Conservation (phyloP, 148 eudicot species). For the Pouteria glomerata region DNA sequence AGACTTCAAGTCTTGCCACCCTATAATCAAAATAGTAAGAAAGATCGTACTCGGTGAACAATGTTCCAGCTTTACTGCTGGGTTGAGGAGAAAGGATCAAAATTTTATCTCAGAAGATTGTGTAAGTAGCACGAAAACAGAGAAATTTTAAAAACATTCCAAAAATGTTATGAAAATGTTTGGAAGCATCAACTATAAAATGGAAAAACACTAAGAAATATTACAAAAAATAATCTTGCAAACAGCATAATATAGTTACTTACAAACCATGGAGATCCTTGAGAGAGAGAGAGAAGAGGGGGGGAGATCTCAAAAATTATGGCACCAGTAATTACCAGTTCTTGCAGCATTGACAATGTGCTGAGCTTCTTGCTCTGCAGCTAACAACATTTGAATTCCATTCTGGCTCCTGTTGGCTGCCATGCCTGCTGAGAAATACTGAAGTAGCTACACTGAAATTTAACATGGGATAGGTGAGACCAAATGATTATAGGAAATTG, state of each 20-base stretch:
- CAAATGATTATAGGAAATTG: neutral
- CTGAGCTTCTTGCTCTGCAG: conserved; percentile 94
- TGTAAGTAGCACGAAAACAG: neutral
- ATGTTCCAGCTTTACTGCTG: neutral
- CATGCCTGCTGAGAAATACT: conserved; percentile 29
- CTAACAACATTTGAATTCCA: conserved; percentile 76
- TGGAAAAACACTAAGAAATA: too few relatives aligned
- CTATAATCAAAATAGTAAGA: too few relatives aligned
- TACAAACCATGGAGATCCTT: neutral
- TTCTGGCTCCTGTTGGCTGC: conserved; percentile 68
- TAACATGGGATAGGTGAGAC: conserved; percentile 1
- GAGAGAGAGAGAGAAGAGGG: too few relatives aligned
- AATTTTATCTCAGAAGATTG: neutral
- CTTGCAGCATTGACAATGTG: conserved; percentile 76
- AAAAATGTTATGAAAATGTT: too few relatives aligned
- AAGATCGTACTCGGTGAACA: neutral
- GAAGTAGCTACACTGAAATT: conserved; percentile 5
- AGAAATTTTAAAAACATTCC: too few relatives aligned
- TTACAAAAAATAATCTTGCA: too few relatives aligned
- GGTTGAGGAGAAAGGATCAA: too few relatives aligned
- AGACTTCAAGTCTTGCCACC: neutral
- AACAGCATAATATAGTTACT: neutral
- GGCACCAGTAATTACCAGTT: conserved; percentile 33
- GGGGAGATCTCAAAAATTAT: neutral
- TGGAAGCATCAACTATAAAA: too few relatives aligned